A percentile compares a stretch with the other conserved stretches of the same genome.
Evolutionary conservation across 148 eudicot genomes (phyloP).

Genomic region (Dysphania ambrosioides): DNA sequence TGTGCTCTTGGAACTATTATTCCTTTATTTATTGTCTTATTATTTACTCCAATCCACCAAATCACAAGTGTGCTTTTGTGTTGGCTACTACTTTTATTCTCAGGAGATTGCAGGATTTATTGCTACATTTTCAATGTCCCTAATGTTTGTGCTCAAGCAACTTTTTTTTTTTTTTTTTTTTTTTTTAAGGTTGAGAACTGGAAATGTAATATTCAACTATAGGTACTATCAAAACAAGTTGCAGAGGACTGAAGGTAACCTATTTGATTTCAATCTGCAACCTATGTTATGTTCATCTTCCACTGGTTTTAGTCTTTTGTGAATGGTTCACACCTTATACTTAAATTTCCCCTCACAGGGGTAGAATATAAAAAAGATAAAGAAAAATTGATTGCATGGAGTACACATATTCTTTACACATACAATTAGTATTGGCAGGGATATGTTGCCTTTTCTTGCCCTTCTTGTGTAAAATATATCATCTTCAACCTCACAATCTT

Average conservation of each 20-base stretch:
- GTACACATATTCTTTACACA: no score
- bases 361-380: no score
- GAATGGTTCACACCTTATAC: background rate
- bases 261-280: background rate
- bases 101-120: background rate
- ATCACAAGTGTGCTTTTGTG: background rate
- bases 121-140: background rate
- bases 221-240: constrained; percentile 64
- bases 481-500: no score
- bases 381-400: no score
- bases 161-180: constrained; percentile 1
- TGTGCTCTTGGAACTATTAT: constrained; percentile 10
- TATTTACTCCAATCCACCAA: background rate
- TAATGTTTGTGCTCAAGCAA: background rate
- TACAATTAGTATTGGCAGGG: no score
- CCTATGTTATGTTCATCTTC: background rate
- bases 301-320: background rate
- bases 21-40: background rate
- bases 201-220: constrained; percentile 93
- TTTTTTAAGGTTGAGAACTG: constrained; percentile 74
- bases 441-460: no score
- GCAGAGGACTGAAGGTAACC: constrained; percentile 84
- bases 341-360: no score
- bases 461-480: no score
- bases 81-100: background rate